Base-by-base conservation (phyloP, 2,329 filamentous ascomycete species). In the Xylariaceae sp. region DNA sequence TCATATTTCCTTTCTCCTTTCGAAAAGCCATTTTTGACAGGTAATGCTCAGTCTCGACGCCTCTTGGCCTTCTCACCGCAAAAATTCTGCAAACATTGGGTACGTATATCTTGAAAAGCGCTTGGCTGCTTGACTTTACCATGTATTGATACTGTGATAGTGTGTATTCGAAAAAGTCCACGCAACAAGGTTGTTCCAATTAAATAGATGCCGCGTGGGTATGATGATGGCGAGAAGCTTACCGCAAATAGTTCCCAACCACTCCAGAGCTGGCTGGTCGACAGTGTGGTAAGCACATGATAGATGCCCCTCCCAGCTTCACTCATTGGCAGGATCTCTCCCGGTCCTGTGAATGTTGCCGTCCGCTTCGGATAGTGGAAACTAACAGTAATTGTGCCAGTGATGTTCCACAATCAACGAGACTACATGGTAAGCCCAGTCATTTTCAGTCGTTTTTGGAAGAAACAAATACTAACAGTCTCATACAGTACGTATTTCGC, bases 211-310 rank as follows among this genome's bases (percentile, higher is more conserved):
- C n/a, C n/a, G n/a, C n/a, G n/a, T n/a, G n/a, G n/a, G n/a, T n/a
- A n/a, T n/a, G n/a, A n/a, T n/a, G n/a, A n/a, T n/a, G n/a, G n/a
- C 25, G 14, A 29, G 14, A 29, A 8, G 14, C 25, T 29, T 29
- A 29, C 25, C 7, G 8, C 7, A 7, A 14, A 14, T 20, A 36
- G 22, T 93, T 89, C 67, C 93, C 92, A 0, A 79, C 84, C 0
- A 79, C 82, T 35, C 92, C 93, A 0, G 88, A 97, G 58, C 73
- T 97, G 5, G 77, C 86, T 55, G 92, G 92, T 4, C 76, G 92
- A 20, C 91, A 96, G 61, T 91, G 96, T 1, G 82, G 96, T 7
- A 96, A 92, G 1, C 90, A 96, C 67, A 96, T 58, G 91, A 36
- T 72, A 85, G 92, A 53, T 92, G 97, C 67, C 97, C 92, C 67